phyloP scores from a whole-genome alignment of 306 rosid genomes.

The Castanea sativa region DNA sequence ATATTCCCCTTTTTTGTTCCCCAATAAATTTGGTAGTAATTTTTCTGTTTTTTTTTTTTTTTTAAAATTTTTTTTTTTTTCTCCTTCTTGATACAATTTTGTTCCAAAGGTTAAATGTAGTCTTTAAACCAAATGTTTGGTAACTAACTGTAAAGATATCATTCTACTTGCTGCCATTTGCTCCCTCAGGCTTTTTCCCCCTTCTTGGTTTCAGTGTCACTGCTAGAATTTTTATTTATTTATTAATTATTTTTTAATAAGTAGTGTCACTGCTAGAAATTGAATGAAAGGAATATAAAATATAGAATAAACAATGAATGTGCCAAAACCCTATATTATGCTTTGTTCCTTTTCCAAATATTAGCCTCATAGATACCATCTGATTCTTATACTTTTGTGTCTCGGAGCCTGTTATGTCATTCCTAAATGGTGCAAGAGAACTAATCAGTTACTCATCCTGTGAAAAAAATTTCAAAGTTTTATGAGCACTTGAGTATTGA shows the following conservation, averaged over 20 bases:
- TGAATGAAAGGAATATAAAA: not conserved
- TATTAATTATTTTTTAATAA: no score
- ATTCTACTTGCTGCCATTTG: not conserved
- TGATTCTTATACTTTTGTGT: not conserved
- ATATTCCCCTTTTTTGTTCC: not conserved
- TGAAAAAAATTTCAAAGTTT: not conserved
- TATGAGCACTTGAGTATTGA: not conserved
- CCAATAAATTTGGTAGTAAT: not conserved
- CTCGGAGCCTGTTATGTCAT: not conserved
- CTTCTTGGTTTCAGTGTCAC: not conserved
- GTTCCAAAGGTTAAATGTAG: no score
- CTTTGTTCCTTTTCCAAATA: not conserved
- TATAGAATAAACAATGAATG: not conserved
- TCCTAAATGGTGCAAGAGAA: not conserved
- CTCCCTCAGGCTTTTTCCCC: not conserved
- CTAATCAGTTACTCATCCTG: not conserved
- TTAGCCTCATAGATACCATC: not conserved
- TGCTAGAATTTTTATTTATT: no score
- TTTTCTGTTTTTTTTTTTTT: not conserved
- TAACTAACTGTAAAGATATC: not conserved
- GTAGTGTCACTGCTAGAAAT: not conserved
- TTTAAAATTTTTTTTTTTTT: not conserved
- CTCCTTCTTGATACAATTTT: no score
- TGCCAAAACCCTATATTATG: not conserved
- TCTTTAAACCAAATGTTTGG: not conserved